Evolutionary conservation across 2,329 filamentous ascomycete species (phyloP).

Genomic region (Fusarium miscanthi): DNA sequence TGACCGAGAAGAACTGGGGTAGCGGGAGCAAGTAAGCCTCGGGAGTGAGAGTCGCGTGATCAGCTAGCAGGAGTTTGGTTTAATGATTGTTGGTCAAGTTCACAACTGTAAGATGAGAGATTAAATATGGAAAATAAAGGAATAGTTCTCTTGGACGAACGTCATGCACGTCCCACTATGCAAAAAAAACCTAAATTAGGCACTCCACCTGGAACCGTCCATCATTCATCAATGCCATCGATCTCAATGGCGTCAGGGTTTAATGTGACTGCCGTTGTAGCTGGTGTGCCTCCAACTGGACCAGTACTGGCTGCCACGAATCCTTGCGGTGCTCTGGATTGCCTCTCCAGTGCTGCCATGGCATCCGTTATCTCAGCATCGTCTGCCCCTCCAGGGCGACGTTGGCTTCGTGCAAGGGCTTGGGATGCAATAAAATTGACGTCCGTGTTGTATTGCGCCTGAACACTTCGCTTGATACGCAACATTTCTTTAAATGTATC

Average conservation of each 20-base stretch:
- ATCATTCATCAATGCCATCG: conserved; percentile 75
- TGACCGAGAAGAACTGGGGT: conserved; percentile 61
- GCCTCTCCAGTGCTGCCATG: conserved; percentile 88
- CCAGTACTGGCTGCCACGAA: conserved; percentile 90
- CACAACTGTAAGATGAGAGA: conserved; percentile 23
- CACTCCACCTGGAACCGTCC: conserved; percentile 8
- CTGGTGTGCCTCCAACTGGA: conserved; percentile 64
- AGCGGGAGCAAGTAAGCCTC: conserved; percentile 47
- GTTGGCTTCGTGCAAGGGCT: conserved; percentile 86
- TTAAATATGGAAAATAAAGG: conserved; percentile 12
- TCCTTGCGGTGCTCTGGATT: conserved; percentile 87
- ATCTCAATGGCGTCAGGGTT: conserved; percentile 91
- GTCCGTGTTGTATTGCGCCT: conserved; percentile 98
- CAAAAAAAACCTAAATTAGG: conserved; percentile 29
- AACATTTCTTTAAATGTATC: conserved; percentile 99
- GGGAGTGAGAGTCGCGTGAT: background rate
- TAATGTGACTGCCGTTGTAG: conserved; percentile 59
- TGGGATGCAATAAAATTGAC: conserved; percentile 99
- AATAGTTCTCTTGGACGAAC: conserved; percentile 29
- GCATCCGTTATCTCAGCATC: conserved; percentile 74
- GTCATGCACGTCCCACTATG: conserved; percentile 35
- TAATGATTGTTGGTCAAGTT: background rate
- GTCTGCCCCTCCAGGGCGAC: conserved; percentile 58
- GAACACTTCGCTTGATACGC: conserved; percentile 94
- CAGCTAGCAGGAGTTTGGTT: background rate